Conservation (phyloP, 805 yeast species). For the Kurtzmaniella cleridarum region DNA sequence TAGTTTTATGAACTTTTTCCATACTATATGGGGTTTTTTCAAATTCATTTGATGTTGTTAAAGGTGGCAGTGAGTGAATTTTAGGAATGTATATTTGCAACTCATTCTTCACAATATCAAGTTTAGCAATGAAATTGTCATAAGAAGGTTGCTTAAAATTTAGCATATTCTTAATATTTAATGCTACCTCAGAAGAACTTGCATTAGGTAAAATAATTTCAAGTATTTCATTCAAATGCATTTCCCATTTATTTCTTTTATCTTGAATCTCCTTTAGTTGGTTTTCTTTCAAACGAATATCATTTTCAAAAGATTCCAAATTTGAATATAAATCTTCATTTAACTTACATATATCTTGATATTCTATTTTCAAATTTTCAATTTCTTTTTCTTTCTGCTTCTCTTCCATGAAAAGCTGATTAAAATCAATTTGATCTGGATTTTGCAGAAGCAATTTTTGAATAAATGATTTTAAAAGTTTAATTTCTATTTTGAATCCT, state of each 20-base stretch:
- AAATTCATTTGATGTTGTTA: neutral
- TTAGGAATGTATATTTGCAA: neutral
- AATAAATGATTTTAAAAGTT: constrained; percentile 34
- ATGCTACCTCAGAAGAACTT: neutral
- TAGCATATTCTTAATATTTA: neutral
- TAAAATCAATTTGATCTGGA: constrained; percentile 1
- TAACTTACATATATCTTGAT: constrained; percentile 25
- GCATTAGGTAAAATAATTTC: neutral
- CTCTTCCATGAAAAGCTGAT: constrained; percentile 8
- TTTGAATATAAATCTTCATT: constrained; percentile 35
- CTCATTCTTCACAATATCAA: neutral
- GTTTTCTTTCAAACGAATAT: constrained; percentile 23
- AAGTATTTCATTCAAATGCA: constrained; percentile 1
- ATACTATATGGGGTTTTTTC: constrained; percentile 3
- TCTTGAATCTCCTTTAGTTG: constrained; percentile 8
- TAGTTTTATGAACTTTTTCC: constrained; percentile 5
- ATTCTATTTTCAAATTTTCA: constrained; percentile 15
- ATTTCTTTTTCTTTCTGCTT: constrained; percentile 6
- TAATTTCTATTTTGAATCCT: constrained; percentile 32
- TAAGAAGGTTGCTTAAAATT: neutral
- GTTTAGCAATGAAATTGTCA: neutral
- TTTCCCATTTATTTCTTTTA: constrained; percentile 1
- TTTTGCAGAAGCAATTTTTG: constrained; percentile 28
- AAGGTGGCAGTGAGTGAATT: constrained; percentile 1
- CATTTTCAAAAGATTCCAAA: constrained; percentile 29